Percentiles rank a stretch among this genome's conserved stretches.
phyloP scores from a whole-genome alignment of 768 basidiomycete species.

The Suillus occidentalis region DNA sequence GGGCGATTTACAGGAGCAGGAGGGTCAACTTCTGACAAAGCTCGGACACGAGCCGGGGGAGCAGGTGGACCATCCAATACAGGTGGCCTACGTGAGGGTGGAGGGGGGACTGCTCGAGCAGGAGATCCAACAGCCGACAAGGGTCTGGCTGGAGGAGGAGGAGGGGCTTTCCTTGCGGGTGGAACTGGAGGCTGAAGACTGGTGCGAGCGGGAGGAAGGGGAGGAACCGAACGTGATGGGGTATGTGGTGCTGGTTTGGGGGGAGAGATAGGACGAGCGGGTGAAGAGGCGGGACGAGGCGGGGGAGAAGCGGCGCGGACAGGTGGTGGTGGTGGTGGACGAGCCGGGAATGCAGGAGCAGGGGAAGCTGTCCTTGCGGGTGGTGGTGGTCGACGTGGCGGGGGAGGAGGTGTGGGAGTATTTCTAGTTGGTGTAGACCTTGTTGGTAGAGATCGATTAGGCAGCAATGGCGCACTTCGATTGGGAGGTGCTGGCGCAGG shows the following conservation, averaged over 20 bases:
- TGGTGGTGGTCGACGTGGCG: conserved; percentile 31
- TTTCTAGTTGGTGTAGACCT: conserved; percentile 45
- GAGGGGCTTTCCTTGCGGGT: conserved; percentile 39
- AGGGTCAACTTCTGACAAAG: conserved; percentile 45
- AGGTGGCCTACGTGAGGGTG: conserved; percentile 40
- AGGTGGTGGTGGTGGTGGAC: conserved; percentile 19
- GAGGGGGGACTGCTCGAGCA: conserved; percentile 37
- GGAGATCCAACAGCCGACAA: conserved; percentile 33
- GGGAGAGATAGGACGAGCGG: conserved; percentile 28
- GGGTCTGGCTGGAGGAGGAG: conserved; percentile 47
- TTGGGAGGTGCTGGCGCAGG: conserved; percentile 39
- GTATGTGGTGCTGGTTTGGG: conserved; percentile 18
- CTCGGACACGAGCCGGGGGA: conserved; percentile 39
- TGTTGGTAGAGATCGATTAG: conserved; percentile 38
- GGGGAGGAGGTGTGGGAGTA: conserved; percentile 43
- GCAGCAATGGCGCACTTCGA: conserved; percentile 23
- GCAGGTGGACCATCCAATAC: conserved; percentile 29
- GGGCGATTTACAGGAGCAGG: conserved; percentile 26
- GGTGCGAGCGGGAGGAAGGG: conserved; percentile 31
- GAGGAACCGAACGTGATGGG: conserved; percentile 19
- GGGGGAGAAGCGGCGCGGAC: conserved; percentile 29
- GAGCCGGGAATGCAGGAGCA: conserved; percentile 23
- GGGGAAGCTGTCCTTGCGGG: conserved; percentile 17
- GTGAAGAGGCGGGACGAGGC: too few relatives aligned
- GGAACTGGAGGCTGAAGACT: conserved; percentile 37